Evolutionary conservation across 345 rosid species (phyloP).

Genomic region (Hibiscus tridactylites): DNA sequence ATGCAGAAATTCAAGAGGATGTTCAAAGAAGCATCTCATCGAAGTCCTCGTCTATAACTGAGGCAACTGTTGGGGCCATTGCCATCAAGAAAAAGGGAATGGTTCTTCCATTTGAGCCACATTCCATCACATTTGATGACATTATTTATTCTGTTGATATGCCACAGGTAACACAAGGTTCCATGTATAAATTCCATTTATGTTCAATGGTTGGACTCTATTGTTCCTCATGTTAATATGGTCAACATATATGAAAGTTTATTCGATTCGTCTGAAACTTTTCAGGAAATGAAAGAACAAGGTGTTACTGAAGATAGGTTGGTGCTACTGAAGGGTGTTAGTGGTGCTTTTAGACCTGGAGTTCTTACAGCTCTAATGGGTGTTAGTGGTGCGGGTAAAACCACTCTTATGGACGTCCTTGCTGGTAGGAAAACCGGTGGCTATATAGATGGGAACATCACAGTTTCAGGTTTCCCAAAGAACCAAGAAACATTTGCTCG

Average conservation of each 20-base stretch:
- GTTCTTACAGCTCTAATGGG: not conserved
- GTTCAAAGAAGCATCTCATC: conserved; percentile 13
- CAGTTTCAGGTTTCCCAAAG: not conserved
- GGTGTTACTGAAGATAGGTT: conserved; percentile 51
- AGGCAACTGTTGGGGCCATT: conserved; percentile 11
- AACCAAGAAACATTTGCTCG: not conserved
- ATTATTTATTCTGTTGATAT: conserved; percentile 59
- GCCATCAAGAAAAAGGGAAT: conserved; percentile 42
- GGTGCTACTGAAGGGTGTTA: not conserved
- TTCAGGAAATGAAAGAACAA: conserved; percentile 50
- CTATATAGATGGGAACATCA: not conserved
- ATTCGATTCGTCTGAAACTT: conserved; percentile 6
- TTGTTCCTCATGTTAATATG: not conserved
- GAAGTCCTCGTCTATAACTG: conserved; percentile 11
- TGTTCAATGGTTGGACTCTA: not conserved
- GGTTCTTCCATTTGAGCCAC: conserved; percentile 75
- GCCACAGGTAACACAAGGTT: conserved; percentile 50
- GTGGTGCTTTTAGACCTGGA: not conserved
- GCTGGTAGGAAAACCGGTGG: not conserved
- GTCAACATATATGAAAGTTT: not conserved
- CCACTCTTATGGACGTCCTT: not conserved
- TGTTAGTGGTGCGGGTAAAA: not conserved
- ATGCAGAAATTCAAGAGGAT: conserved; percentile 13
- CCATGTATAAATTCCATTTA: not conserved
- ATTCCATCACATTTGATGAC: conserved; percentile 50